Evolutionary conservation across 208 protist species (phyloP).

Genomic region (Leishmania braziliensis): DNA sequence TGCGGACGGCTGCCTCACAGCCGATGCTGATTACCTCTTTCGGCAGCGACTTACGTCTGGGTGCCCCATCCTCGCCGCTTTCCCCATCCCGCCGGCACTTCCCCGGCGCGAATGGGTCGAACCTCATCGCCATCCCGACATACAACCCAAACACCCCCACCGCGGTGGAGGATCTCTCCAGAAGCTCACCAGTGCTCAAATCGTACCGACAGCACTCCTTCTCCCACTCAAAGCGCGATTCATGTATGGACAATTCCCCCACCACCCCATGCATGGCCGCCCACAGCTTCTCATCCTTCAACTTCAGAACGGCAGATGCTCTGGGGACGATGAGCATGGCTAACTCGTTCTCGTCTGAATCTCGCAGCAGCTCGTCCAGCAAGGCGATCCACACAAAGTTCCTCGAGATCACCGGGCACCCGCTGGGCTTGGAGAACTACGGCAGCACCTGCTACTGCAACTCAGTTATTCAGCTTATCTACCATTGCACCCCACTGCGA

Average conservation of each 20-base stretch:
- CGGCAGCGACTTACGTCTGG: slow-evolving; percentile 29
- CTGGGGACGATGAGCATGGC: slow-evolving; percentile 1
- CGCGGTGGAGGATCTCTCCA: slow-evolving; percentile 35
- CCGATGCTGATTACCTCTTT: slow-evolving; percentile 14
- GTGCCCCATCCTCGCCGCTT: slow-evolving; percentile 34
- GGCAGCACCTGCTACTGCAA: slow-evolving; percentile 93
- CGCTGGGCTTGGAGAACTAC: slow-evolving; percentile 89
- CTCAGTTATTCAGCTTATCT: slow-evolving; percentile 89
- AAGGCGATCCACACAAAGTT: slow-evolving; percentile 60
- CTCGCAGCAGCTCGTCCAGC: slow-evolving; percentile 2
- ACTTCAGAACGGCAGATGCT: background rate
- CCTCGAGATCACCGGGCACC: slow-evolving; percentile 75
- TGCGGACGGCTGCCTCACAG: slow-evolving; percentile 3
- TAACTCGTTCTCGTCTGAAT: background rate
- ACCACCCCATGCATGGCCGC: slow-evolving; percentile 22
- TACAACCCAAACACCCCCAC: slow-evolving; percentile 42
- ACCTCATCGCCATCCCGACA: slow-evolving; percentile 44
- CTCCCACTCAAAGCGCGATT: slow-evolving; percentile 29
- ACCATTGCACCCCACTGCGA: slow-evolving; percentile 88
- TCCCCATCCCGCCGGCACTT: slow-evolving; percentile 35
- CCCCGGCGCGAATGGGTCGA: slow-evolving; percentile 13
- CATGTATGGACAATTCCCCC: slow-evolving; percentile 21
- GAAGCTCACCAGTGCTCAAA: slow-evolving; percentile 61
- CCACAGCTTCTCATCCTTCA: slow-evolving; percentile 19
- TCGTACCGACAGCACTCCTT: slow-evolving; percentile 73